Percentiles rank a stretch among this genome's conserved stretches.
Evolutionary conservation across 495 filamentous ascomycete species (phyloP).

Genomic region (Talaromyces nanjingensis): DNA sequence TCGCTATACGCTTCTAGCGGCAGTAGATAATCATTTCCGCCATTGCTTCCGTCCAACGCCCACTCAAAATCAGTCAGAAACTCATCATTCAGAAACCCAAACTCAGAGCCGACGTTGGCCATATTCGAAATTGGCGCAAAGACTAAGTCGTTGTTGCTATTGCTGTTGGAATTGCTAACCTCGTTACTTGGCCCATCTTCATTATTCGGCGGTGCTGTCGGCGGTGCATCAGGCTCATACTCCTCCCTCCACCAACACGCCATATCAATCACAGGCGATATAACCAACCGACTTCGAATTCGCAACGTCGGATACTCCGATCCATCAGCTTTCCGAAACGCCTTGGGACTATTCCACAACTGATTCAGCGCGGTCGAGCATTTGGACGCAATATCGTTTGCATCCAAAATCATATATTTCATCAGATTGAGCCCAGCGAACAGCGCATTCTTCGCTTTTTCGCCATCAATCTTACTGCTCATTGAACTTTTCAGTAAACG

Average conservation of each 20-base stretch:
- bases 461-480: slow-evolving; percentile 23
- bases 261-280: slow-evolving; percentile 37
- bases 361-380: slow-evolving; percentile 26
- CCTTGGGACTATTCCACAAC: slow-evolving; percentile 39
- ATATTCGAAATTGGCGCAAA: neutral
- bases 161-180: neutral
- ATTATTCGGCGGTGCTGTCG: slow-evolving; percentile 1
- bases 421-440: slow-evolving; percentile 33
- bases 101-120: slow-evolving; percentile 15
- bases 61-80: slow-evolving; percentile 30
- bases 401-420: slow-evolving; percentile 31
- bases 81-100: slow-evolving; percentile 26
- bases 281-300: slow-evolving; percentile 34
- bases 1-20: slow-evolving; percentile 16
- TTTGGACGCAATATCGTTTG: slow-evolving; percentile 30
- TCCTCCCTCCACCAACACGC: slow-evolving; percentile 47
- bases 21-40: slow-evolving; percentile 22
- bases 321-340: slow-evolving; percentile 37
- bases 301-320: slow-evolving; percentile 29
- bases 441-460: slow-evolving; percentile 23
- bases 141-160: neutral
- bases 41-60: slow-evolving; percentile 18
- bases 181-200: slow-evolving; percentile 6
- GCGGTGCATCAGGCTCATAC: slow-evolving; percentile 26
- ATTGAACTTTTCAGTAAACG: slow-evolving; percentile 33